A percentile compares a stretch with the other conserved stretches of the same genome.
Evolutionary conservation across 2,329 filamentous ascomycete species (phyloP).

Genomic region (Madurella fahalii): DNA sequence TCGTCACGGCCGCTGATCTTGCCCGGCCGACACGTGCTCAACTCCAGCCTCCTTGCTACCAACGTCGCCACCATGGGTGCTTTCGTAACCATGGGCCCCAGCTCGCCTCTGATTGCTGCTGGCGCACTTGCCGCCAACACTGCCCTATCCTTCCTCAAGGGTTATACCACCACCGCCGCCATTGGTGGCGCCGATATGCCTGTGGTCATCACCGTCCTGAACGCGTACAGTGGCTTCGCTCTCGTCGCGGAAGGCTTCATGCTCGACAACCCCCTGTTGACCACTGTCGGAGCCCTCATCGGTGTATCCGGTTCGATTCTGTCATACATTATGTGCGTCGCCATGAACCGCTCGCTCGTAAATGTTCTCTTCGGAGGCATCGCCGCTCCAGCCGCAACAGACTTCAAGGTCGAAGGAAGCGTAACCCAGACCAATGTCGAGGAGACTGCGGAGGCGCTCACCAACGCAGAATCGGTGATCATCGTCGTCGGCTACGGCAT

Average conservation of each 20-base stretch:
- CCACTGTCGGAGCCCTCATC: constrained; percentile 80
- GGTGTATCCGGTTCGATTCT: constrained; percentile 86
- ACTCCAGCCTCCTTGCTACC: constrained; percentile 66
- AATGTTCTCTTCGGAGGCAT: constrained; percentile 88
- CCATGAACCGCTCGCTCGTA: constrained; percentile 86
- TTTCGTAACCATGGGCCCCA: constrained; percentile 77
- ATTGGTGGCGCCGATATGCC: constrained; percentile 95
- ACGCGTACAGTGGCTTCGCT: constrained; percentile 87
- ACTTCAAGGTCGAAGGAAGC: constrained; percentile 74
- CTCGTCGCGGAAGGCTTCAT: constrained; percentile 89
- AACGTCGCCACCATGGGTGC: constrained; percentile 81
- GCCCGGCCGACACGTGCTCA: constrained; percentile 71
- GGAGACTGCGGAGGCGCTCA: constrained; percentile 71
- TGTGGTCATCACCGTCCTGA: constrained; percentile 85
- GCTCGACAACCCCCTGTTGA: constrained; percentile 81
- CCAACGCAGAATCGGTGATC: constrained; percentile 77
- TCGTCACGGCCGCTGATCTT: constrained; percentile 70
- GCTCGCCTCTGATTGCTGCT: constrained; percentile 73
- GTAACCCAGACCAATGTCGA: constrained; percentile 76
- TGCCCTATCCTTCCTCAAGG: constrained; percentile 75
- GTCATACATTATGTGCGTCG: constrained; percentile 81
- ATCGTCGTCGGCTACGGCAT: constrained; percentile 91
- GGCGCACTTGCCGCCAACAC: constrained; percentile 74
- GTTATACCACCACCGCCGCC: constrained; percentile 80
- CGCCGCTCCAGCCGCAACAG: constrained; percentile 55